Percentiles rank a stretch among this genome's conserved stretches.
These are phyloP conservation scores for Pythium insidiosum DNA, from an alignment of 352 stramenopile species.

Conservation along the genomic window DNA sequence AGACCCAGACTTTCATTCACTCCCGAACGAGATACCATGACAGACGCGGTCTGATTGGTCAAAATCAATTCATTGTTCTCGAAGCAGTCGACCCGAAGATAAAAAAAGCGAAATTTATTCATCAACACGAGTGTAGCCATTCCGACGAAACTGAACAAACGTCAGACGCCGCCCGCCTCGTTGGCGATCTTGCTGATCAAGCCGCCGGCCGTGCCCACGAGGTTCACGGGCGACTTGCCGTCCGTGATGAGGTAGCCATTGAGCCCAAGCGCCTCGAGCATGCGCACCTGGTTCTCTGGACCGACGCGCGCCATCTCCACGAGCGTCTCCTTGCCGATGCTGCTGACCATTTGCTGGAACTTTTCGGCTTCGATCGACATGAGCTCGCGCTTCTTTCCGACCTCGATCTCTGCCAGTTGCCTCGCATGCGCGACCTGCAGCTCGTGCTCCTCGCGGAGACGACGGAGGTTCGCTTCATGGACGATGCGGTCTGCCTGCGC, in stretches of 20 bases:
- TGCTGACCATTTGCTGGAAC: slow-evolving; percentile 76
- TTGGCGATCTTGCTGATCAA: slow-evolving; percentile 69
- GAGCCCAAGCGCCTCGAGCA: slow-evolving; percentile 67
- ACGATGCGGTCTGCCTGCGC: slow-evolving; percentile 60
- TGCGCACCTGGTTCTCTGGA: slow-evolving; percentile 69
- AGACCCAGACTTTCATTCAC: too few species aligned
- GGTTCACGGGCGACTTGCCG: slow-evolving; percentile 73
- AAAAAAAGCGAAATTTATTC: too few species aligned
- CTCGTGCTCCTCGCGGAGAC: slow-evolving; percentile 54
- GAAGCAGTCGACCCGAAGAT: too few species aligned
- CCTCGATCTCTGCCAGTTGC: slow-evolving; percentile 54
- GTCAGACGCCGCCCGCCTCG: too few species aligned
- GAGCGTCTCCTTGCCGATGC: slow-evolving; percentile 67
- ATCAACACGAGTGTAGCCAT: too few species aligned
- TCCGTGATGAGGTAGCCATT: slow-evolving; percentile 81
- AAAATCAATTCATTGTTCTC: too few species aligned
- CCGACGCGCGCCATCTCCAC: slow-evolving; percentile 63
- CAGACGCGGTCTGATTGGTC: too few species aligned
- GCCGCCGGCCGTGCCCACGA: slow-evolving; percentile 61
- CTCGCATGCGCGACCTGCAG: slow-evolving; percentile 45
- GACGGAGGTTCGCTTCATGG: slow-evolving; percentile 47
- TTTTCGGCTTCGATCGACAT: slow-evolving; percentile 74
- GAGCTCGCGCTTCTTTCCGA: slow-evolving; percentile 72
- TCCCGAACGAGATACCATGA: too few species aligned
- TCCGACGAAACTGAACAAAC: too few species aligned